Base-by-base conservation (phyloP, 2,329 filamentous ascomycete genomes). In the Neonectria hederae region DNA sequence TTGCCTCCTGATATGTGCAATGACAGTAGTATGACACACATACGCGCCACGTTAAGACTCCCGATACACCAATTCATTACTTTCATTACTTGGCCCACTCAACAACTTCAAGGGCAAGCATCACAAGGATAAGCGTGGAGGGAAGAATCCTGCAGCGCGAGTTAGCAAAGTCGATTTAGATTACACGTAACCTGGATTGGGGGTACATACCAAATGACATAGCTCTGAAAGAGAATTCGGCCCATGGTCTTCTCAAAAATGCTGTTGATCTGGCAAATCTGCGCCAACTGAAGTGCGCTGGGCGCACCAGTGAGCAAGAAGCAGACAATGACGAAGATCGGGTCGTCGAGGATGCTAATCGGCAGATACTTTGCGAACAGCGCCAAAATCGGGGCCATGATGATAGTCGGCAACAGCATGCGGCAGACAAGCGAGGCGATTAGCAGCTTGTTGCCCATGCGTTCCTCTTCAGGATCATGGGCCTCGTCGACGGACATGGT, bases 201-300 rank as follows among this genome's bases (percentile, higher is more conserved):
- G 32, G 48, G 42, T 57, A 84, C 89, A 81, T 83, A 93, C 93
- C 94, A 97, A 68, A 97, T 90, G 64, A 99, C 79, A 67, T 81
- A 81, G 81, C 95, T 97, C 83, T 97, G 95, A 83, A 98, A 97
- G 54, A 98, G 82, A 61, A 99, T 86, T 77, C 89, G 92, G 66
- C 92, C 92, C 94, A 99, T 98, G 53, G 96, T 93, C 19, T 91
- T 89, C 83, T 98, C 95, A 78, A 93, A 99, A 10, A 99, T 96
- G 67, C 91, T 91, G 80, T 99, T 99, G 81, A 98, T 92, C 84
- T 98, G 96, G 81, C 96, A 99, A 65, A 99, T 99, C 81, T 99
- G 96, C 7, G 96, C 95, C 75, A 99, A 83, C 81, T 99, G 96
- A 68, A 99, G 84, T 26, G 96, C 96, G 67, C 92, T 97, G 6